Evolutionary conservation across 805 yeast genomes (phyloP), one percentile per base, ranked within the genome.

Genomic region (Candida taoyuanica): DNA sequence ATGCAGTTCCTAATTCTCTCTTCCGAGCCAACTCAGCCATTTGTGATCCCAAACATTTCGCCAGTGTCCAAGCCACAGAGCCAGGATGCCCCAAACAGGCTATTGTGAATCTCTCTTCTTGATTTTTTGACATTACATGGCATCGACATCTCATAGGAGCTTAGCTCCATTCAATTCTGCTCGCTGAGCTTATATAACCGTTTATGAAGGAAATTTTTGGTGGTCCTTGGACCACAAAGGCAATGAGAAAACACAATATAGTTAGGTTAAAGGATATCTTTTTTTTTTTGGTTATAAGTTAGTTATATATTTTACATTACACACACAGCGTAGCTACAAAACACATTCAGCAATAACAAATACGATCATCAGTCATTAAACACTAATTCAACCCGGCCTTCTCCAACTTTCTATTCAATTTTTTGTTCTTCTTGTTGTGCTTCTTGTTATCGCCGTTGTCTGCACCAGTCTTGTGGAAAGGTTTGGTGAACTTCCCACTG

Each of bases 371-470:
- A 38, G 34, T 38, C 42, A 30, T 34, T 15, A 26, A 21, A 13
- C 7, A 18, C 36, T 25, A 36, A 9, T 41, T 31, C 13, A 33
- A 37, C 3, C 28, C 42, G 12, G 31, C 42, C 32, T 36, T 34
- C 33, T 42, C 37, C 20, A 37, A n/a, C 31, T 34, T 46, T 40
- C 43, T 44, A 23, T 35, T 39, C 40, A 51, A 41, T 39, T 47
- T 74, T 60, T 80, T 81, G 63, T 84, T 83, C 57, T 84, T 83
- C 63, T 81, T 84, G 68, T 88, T 88, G 58, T 74, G 74, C 56
- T 82, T 86, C 56, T 77, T 79, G 67, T 76, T 78, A 19, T 30
- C 33, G 11, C 27, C 36, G 30, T 63, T 61, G 5, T 61, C 61
- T 25, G 53, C 53, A 6, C 50, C 62, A 14, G 55, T 55, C 50